A percentile compares a stretch with the other conserved stretches of the same genome.
Evolutionary conservation across 2,329 filamentous ascomycete species (phyloP).

Genomic region (Alternaria gaisen): DNA sequence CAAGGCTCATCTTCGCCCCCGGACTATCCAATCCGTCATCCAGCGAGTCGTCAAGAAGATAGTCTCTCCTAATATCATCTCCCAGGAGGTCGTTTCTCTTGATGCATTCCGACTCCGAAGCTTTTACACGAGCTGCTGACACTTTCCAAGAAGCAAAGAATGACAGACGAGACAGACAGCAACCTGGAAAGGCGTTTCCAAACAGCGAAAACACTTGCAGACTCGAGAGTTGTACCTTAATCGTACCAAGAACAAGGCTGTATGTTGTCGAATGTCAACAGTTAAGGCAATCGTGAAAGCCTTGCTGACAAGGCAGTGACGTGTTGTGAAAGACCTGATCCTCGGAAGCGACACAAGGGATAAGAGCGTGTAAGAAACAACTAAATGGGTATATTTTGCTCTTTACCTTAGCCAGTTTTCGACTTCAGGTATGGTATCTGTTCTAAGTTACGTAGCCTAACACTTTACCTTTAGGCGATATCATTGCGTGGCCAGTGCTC

Average conservation of each 20-base stretch:
- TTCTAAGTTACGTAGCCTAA: not conserved
- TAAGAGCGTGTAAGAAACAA: not conserved
- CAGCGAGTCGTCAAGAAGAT: not conserved
- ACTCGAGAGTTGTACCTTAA: not conserved
- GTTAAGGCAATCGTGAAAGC: not conserved
- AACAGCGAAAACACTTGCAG: not conserved
- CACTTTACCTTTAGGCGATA: not conserved
- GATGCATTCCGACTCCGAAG: too few relatives aligned
- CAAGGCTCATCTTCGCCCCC: not conserved
- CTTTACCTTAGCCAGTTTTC: not conserved
- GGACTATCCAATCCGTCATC: not conserved
- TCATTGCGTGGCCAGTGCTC: not conserved
- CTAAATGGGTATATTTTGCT: conserved; percentile 1
- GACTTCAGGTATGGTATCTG: not conserved
- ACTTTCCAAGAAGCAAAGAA: not conserved
- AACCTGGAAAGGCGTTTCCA: not conserved
- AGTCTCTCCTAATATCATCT: not conserved
- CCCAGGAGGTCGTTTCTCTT: too few relatives aligned
- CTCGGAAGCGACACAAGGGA: not conserved
- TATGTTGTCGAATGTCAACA: not conserved
- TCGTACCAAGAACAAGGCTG: not conserved
- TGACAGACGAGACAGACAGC: not conserved
- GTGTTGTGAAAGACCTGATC: not conserved
- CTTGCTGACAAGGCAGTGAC: not conserved
- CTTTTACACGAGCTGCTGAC: not conserved